A percentile compares a stretch with the other conserved stretches of the same genome.
These are phyloP conservation scores for Claviceps paspali DNA, from an alignment of 2,329 filamentous ascomycete species.

Conservation along the genomic window DNA sequence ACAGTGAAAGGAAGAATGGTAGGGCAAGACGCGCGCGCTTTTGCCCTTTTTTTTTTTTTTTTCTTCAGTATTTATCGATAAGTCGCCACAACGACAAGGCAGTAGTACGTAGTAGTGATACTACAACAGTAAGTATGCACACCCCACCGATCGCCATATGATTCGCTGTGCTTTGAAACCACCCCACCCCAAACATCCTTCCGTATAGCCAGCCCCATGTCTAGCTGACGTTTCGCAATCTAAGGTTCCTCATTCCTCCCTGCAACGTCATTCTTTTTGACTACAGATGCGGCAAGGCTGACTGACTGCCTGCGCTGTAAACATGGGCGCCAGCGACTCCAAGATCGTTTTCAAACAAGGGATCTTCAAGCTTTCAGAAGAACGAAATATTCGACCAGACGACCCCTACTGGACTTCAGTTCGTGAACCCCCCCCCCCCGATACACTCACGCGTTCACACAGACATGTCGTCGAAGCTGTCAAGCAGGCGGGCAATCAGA, in stretches of 20 bases:
- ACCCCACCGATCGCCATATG: neutral
- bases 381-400: conserved; percentile 71
- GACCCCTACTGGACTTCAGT: conserved; percentile 90
- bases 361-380: conserved; percentile 91
- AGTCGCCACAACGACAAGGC: too few relatives aligned
- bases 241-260: neutral
- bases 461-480: neutral
- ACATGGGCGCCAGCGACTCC: conserved; percentile 95
- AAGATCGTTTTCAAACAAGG: conserved; percentile 98
- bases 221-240: neutral
- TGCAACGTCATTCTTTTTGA: conserved; percentile 5
- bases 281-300: conserved; percentile 5
- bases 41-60: neutral
- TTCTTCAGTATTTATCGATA: conserved; percentile 1
- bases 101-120: too few relatives aligned
- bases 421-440: conserved; percentile 20
- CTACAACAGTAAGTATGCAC: too few relatives aligned
- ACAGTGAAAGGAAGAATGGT: neutral
- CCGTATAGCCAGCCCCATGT: neutral
- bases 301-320: conserved; percentile 14
- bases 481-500: neutral
- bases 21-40: neutral
- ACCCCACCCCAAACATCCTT: neutral
- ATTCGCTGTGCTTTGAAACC: neutral
- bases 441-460: neutral